These are phyloP conservation scores for Acanthamoeba divionensis DNA, from an alignment of 208 protist species.

Conservation along the genomic window DNA sequence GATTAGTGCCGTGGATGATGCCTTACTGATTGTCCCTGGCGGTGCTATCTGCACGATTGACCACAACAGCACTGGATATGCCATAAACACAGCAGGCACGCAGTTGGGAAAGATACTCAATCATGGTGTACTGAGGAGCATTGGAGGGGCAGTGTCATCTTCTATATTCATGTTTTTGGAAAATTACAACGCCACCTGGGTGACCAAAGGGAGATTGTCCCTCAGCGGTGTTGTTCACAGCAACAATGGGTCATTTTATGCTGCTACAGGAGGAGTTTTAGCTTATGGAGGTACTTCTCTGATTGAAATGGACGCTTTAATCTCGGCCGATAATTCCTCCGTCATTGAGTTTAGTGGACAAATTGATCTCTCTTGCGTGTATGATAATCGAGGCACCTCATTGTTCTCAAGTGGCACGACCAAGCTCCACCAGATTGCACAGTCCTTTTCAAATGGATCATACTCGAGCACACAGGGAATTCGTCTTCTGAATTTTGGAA, in stretches of 20 bases:
- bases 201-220: neutral
- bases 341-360: constrained; percentile 11
- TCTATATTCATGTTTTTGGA: neutral
- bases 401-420: constrained; percentile 21
- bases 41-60: neutral
- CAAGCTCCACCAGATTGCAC: neutral
- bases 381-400: neutral
- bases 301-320: constrained; percentile 13
- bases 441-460: neutral
- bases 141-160: neutral
- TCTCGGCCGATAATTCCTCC: neutral
- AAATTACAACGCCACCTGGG: constrained; percentile 26
- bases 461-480: neutral
- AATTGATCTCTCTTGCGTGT: constrained; percentile 25
- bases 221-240: constrained; percentile 36
- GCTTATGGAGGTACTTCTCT: neutral
- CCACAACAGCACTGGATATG: neutral
- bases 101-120: neutral
- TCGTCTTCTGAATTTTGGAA: neutral
- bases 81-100: neutral
- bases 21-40: neutral
- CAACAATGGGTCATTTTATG: neutral
- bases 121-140: neutral
- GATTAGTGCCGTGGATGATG: neutral
- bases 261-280: neutral